Evolutionary conservation across 148 eudicot species (phyloP).

Genomic region (Silene latifolia): DNA sequence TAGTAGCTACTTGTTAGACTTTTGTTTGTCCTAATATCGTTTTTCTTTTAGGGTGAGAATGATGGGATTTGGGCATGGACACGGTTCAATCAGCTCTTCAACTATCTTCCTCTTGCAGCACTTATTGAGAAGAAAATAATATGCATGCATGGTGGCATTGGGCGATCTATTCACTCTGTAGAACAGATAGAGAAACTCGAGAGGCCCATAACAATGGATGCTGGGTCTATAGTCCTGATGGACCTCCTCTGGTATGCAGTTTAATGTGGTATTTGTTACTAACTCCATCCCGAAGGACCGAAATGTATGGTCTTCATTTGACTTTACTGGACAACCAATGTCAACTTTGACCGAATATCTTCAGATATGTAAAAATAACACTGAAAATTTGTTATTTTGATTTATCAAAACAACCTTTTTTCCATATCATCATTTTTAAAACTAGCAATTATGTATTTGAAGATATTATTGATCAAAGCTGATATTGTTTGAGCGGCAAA

Average conservation of each 20-base stretch:
- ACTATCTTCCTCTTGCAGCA: constrained; percentile 91
- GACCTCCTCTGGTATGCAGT: constrained; percentile 79
- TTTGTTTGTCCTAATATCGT: constrained; percentile 21
- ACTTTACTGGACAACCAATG: no score
- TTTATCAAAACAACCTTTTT: neutral
- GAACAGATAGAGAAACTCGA: constrained; percentile 96
- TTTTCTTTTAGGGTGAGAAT: constrained; percentile 68
- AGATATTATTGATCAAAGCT: neutral
- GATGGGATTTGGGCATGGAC: constrained; percentile 99
- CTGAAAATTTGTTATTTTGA: neutral
- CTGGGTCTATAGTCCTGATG: constrained; percentile 89
- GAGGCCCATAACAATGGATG: constrained; percentile 97
- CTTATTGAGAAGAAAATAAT: constrained; percentile 94
- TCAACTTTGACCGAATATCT: neutral
- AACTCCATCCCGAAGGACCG: neutral
- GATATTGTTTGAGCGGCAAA: neutral
- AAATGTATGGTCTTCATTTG: neutral
- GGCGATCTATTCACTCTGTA: constrained; percentile 83
- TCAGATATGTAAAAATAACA: neutral
- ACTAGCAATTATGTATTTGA: neutral
- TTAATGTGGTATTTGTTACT: constrained; percentile 1
- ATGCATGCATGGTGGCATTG: constrained; percentile 99
- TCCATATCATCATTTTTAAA: neutral
- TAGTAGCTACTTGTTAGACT: neutral
- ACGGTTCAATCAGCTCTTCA: constrained; percentile 90